Conservation (phyloP, 257 asterid genomes). For the Lycium ferocissimum region DNA sequence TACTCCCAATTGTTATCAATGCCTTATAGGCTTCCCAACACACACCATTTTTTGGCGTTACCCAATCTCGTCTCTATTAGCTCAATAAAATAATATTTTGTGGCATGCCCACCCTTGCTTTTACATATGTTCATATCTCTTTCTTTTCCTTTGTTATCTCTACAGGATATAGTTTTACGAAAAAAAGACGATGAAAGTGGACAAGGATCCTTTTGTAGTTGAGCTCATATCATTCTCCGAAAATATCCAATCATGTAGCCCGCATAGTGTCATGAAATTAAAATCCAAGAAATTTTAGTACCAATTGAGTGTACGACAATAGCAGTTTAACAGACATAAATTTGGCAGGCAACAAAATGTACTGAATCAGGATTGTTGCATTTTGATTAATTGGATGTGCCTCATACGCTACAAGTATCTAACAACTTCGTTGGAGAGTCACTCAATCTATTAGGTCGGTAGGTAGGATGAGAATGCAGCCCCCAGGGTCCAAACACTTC, state of each 20-base stretch:
- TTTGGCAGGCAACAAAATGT: background rate
- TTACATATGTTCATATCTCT: too few species aligned
- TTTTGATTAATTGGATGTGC: background rate
- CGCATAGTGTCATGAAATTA: background rate
- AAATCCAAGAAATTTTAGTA: background rate
- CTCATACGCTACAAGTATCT: background rate
- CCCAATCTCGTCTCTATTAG: too few species aligned
- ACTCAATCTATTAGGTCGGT: background rate
- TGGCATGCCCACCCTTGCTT: too few species aligned
- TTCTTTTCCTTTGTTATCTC: background rate
- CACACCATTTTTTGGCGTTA: too few species aligned
- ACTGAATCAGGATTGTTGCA: background rate
- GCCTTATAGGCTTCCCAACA: too few species aligned
- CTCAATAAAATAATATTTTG: too few species aligned
- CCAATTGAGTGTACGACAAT: too few species aligned
- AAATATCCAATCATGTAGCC: background rate
- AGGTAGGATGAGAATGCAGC: background rate
- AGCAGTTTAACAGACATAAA: background rate
- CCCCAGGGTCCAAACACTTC: background rate
- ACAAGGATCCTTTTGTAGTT: background rate
- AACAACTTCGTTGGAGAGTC: background rate
- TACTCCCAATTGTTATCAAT: too few species aligned
- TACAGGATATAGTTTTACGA: background rate
- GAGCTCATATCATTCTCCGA: background rate
- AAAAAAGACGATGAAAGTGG: background rate